Conservation (phyloP, 306 rosid genomes). For the Dryas octopetala region DNA sequence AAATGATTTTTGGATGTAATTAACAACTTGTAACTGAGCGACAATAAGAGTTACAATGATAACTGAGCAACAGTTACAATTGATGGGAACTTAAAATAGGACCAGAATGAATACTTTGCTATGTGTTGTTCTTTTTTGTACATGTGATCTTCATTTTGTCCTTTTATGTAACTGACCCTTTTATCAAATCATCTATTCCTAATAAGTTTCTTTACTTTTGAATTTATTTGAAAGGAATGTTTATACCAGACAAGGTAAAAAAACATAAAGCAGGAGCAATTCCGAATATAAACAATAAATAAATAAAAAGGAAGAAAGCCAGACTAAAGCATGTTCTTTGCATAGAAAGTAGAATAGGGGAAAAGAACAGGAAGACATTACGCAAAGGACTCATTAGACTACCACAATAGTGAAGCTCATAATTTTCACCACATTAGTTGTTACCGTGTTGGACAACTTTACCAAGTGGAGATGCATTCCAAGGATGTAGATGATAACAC, state of each 20-base stretch:
- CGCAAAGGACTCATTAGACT: not conserved
- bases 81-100: too few relatives aligned
- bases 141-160: too few relatives aligned
- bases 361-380: not conserved
- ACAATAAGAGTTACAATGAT: too few relatives aligned
- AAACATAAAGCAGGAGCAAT: not conserved
- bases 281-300: not conserved
- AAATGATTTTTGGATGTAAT: too few relatives aligned
- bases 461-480: too few relatives aligned
- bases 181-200: not conserved
- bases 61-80: too few relatives aligned
- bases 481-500: not conserved
- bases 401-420: slow-evolving; percentile 1
- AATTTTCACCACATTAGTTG: not conserved
- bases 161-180: too few relatives aligned
- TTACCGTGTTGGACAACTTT: not conserved
- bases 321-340: not conserved
- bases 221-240: not conserved
- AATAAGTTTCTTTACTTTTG: not conserved
- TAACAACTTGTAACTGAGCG: too few relatives aligned
- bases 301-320: not conserved
- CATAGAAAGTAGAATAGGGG: not conserved
- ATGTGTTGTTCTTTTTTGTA: too few relatives aligned
- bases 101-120: too few relatives aligned
- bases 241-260: not conserved